Evolutionary conservation across 805 yeast genomes (phyloP).

Genomic region (Kodamaea neixiangensis): DNA sequence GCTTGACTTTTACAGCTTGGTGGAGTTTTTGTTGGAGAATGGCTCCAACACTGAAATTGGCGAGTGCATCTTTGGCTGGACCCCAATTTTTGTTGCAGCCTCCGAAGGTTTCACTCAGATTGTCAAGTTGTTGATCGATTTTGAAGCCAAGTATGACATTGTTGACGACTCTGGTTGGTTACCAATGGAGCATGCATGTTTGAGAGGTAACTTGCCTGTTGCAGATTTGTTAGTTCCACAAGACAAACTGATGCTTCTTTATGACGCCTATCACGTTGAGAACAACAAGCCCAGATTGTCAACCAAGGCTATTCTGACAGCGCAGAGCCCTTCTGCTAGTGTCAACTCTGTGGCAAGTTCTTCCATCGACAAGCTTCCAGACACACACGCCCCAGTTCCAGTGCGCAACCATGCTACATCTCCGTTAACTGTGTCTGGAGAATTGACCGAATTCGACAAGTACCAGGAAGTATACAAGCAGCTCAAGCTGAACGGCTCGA

Average conservation of each 20-base stretch:
- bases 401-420: neutral
- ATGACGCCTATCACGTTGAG: slow-evolving; percentile 38
- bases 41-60: slow-evolving; percentile 76
- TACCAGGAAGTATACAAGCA: slow-evolving; percentile 40
- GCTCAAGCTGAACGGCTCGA: slow-evolving; percentile 30
- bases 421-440: neutral
- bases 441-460: slow-evolving; percentile 22
- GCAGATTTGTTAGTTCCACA: slow-evolving; percentile 61
- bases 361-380: slow-evolving; percentile 41
- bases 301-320: slow-evolving; percentile 2
- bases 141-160: slow-evolving; percentile 54
- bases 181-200: slow-evolving; percentile 94
- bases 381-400: slow-evolving; percentile 12
- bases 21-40: slow-evolving; percentile 51
- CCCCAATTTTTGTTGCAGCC: slow-evolving; percentile 88
- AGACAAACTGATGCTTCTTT: slow-evolving; percentile 34
- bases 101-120: slow-evolving; percentile 73
- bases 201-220: slow-evolving; percentile 80
- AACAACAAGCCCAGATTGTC: slow-evolving; percentile 30
- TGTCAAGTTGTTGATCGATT: slow-evolving; percentile 52
- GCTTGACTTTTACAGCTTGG: slow-evolving; percentile 54
- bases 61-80: slow-evolving; percentile 87
- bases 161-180: slow-evolving; percentile 92
- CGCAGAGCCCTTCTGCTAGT: slow-evolving; percentile 13
- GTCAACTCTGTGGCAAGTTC: slow-evolving; percentile 16